Base-by-base conservation (phyloP, 345 rosid species). In the Aquilaria malaccensis region DNA sequence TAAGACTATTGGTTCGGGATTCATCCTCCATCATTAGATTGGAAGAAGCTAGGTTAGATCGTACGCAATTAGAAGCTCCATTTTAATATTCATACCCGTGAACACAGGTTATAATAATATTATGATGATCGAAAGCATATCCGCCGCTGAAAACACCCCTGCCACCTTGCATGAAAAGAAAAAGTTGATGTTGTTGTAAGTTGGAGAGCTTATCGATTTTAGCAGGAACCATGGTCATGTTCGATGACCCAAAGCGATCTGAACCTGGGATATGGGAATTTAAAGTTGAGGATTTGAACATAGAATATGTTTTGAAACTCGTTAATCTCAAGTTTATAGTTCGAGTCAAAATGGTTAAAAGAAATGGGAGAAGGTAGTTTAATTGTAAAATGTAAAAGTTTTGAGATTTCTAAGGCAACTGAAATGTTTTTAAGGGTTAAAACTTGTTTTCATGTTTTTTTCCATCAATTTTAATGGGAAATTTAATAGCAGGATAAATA, bases 11-110 rank as follows among this genome's bases (percentile, higher is more conserved):
- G 61, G 81, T 75, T 77, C 92, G 84, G 11, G 97, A 86, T 65
- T 86, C 92, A 53, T 94, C 87, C 72, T 88, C 91, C 2, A 89
- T 97, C 97, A 88, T 86, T 66, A 72, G 68, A 68, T 64, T 73
- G 64, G 55, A 37, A 37, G 1, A 58, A 52, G 61, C 71, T 67
- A 64, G 72, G 77, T 80, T 83, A 76, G 91, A 81, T 78, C 79
- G 83, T 78, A 74, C 58, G 72, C 56, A 66, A 67, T 37, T 7
- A 37, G 43, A 3, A 0, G 72, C 75, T 71, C 74, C 76, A 30
- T 60, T 69, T 49, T 65, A 45, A 69, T 77, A 68, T 45, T 78
- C 84, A 74, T 78, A 50, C 56, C 80, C 74, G 63, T 75, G 74
- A 70, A 82, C 51, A 54, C 81, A 76, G 71, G 74, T 84, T 85